These are phyloP conservation scores for Picea glauca DNA, from an alignment of 75 land plant species.

Conservation along the genomic window DNA sequence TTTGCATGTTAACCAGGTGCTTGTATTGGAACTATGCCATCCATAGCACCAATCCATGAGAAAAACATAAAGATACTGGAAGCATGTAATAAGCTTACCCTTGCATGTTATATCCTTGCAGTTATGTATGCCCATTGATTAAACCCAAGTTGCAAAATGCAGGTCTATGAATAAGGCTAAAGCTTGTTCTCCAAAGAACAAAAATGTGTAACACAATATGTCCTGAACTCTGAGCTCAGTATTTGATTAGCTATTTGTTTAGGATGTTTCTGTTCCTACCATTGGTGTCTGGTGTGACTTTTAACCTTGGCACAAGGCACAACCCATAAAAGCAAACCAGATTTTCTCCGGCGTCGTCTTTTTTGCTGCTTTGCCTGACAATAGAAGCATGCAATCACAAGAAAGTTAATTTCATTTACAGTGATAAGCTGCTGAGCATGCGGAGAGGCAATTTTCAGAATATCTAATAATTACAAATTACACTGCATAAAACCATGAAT, in stretches of 20 bases:
- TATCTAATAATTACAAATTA: too few species aligned
- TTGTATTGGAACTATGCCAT: background rate
- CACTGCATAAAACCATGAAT: too few species aligned
- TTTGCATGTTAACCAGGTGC: background rate
- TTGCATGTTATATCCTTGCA: background rate
- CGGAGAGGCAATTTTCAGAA: too few species aligned
- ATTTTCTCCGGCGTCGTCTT: background rate
- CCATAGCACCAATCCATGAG: background rate
- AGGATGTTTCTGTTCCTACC: background rate
- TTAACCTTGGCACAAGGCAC: conserved; percentile 11
- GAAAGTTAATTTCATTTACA: background rate
- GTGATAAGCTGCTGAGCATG: too few species aligned
- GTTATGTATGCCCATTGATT: background rate
- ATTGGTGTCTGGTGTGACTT: background rate
- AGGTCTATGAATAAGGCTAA: too few species aligned
- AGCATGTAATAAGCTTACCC: background rate
- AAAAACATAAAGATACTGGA: background rate
- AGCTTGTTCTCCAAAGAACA: background rate
- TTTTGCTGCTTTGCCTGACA: conserved; percentile 1
- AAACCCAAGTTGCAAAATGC: background rate
- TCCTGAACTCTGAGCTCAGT: background rate
- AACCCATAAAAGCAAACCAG: conserved; percentile 9
- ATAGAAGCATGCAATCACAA: background rate
- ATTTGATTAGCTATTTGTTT: background rate
- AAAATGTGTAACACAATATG: background rate